Conservation (phyloP, 805 yeast species). For the Pichia cephalocereana region DNA sequence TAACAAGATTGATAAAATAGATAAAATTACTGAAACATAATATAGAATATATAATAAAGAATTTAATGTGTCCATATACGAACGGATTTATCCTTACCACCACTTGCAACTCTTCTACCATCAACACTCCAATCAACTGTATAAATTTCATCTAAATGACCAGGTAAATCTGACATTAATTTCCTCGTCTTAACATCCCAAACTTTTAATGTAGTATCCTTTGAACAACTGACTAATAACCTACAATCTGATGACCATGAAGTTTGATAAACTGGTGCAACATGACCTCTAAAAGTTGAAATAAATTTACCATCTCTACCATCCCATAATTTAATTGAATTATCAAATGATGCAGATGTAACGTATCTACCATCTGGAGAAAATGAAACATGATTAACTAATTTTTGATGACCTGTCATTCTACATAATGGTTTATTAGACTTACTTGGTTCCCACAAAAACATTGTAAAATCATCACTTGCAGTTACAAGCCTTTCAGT, state of each 20-base stretch:
- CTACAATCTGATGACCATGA: conserved; percentile 97
- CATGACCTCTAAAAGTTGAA: conserved; percentile 91
- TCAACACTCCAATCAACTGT: conserved; percentile 98
- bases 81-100: conserved; percentile 93
- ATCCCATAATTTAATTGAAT: conserved; percentile 93
- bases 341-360: conserved; percentile 92
- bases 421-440: conserved; percentile 77
- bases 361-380: conserved; percentile 91
- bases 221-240: conserved; percentile 83
- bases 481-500: conserved; percentile 87
- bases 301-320: conserved; percentile 86
- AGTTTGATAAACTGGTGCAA: conserved; percentile 94
- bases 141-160: conserved; percentile 91
- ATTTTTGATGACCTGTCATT: conserved; percentile 96
- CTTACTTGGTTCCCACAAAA: conserved; percentile 86
- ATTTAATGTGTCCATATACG: conserved; percentile 78
- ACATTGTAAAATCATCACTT: conserved; percentile 96
- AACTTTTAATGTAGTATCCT: conserved; percentile 91
- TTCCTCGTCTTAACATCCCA: conserved; percentile 91
- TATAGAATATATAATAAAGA: too few relatives aligned
- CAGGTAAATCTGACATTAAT: conserved; percentile 83
- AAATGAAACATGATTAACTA: conserved; percentile 91
- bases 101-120: conserved; percentile 90
- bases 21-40: too few relatives aligned
- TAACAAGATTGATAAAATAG: too few relatives aligned